Evolutionary conservation across 116 monocot species (phyloP).

Genomic region (Iris pallida): DNA sequence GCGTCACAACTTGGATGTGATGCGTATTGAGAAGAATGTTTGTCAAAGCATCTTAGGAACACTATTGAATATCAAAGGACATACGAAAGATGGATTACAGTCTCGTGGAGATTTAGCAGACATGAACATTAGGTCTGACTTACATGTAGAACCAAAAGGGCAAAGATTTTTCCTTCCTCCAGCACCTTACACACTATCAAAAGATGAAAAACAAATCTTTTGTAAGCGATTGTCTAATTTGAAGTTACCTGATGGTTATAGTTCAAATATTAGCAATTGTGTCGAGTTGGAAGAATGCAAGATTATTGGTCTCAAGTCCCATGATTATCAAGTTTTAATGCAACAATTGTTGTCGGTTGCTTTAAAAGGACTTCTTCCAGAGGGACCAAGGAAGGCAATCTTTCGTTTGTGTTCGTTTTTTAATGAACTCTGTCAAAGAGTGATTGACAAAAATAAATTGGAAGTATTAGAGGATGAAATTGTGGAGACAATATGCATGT

Average conservation of each 20-base stretch:
- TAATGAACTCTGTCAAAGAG: conserved; percentile 3
- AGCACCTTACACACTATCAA: not conserved
- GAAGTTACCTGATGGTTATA: conserved; percentile 18
- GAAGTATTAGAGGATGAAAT: not conserved
- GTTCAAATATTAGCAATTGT: conserved; percentile 14
- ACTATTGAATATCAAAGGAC: not conserved
- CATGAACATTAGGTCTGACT: not conserved
- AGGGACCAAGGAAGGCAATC: not conserved
- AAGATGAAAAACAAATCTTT: conserved; percentile 5
- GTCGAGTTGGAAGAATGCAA: conserved; percentile 2
- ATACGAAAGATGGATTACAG: not conserved
- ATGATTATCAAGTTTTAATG: conserved; percentile 20
- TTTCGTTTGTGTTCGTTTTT: conserved; percentile 10
- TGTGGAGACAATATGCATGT: not conserved
- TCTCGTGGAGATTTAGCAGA: not conserved
- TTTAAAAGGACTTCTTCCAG: not conserved
- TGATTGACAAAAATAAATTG: not conserved
- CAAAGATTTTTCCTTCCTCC: not conserved
- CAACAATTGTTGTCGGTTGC: conserved; percentile 9
- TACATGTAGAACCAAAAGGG: no score
- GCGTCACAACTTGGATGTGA: conserved; percentile 1
- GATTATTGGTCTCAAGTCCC: conserved; percentile 12
- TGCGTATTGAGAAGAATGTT: not conserved
- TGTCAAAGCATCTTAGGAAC: no score
- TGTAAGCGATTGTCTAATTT: not conserved